Evolutionary conservation across 2,329 filamentous ascomycete genomes (phyloP).

Genomic region (Dendryphion nanum): DNA sequence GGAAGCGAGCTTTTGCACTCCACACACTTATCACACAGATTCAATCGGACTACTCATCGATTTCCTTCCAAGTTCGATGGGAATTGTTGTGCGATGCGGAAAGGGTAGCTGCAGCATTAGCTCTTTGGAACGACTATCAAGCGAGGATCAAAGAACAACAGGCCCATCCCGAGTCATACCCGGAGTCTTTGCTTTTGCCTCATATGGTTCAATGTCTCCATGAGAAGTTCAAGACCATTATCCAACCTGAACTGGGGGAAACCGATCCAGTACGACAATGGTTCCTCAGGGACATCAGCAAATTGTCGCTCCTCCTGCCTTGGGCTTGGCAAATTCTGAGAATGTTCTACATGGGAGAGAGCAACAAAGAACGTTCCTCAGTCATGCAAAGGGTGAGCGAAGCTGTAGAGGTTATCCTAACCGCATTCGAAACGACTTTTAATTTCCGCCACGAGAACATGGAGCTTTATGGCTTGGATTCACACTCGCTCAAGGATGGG

Average conservation of each 20-base stretch:
- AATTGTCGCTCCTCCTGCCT: slow-evolving; percentile 71
- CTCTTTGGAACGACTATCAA: slow-evolving; percentile 81
- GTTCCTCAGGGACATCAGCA: slow-evolving; percentile 67
- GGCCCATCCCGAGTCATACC: slow-evolving; percentile 56
- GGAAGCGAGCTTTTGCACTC: slow-evolving; percentile 69
- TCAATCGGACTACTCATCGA: slow-evolving; percentile 58
- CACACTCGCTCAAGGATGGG: slow-evolving; percentile 58
- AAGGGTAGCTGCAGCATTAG: slow-evolving; percentile 76
- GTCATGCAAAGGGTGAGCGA: slow-evolving; percentile 56
- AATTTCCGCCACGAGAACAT: slow-evolving; percentile 72
- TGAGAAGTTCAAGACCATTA: slow-evolving; percentile 70
- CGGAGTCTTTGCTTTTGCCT: slow-evolving; percentile 67
- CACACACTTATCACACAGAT: slow-evolving; percentile 73
- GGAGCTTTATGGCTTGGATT: slow-evolving; percentile 68
- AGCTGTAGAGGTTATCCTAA: slow-evolving; percentile 71
- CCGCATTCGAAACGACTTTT: slow-evolving; percentile 62
- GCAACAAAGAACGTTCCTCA: slow-evolving; percentile 55
- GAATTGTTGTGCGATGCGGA: slow-evolving; percentile 84
- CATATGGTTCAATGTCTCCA: slow-evolving; percentile 75
- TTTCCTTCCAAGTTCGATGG: slow-evolving; percentile 73
- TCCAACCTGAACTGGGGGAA: slow-evolving; percentile 64
- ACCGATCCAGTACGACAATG: slow-evolving; percentile 80
- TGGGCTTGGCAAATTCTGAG: slow-evolving; percentile 67
- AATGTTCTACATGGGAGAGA: slow-evolving; percentile 71
- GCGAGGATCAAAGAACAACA: slow-evolving; percentile 67